These are phyloP conservation scores for Colletotrichum eleusines DNA, from an alignment of 2,329 filamentous ascomycete species.

Conservation along the genomic window DNA sequence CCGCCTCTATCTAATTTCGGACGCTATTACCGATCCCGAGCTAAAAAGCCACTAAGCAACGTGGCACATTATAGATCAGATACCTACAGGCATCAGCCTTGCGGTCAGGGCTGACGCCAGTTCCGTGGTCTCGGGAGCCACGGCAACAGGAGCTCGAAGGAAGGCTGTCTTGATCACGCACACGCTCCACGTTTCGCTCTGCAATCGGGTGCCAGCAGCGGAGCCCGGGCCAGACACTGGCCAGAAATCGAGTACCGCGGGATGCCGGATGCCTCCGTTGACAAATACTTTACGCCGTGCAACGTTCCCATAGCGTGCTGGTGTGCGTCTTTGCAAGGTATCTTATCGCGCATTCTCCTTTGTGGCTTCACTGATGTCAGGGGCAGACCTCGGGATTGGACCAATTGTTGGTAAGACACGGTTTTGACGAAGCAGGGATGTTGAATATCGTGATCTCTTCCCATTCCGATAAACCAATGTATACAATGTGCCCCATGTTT, in stretches of 20 bases:
- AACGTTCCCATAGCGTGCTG: too few species aligned
- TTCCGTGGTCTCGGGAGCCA: background rate
- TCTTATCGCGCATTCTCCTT: too few species aligned
- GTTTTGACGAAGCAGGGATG: background rate
- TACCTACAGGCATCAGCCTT: background rate
- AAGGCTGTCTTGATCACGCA: background rate
- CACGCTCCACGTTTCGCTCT: background rate
- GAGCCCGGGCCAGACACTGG: background rate
- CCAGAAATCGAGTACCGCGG: background rate
- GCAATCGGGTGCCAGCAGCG: background rate
- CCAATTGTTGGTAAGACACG: background rate
- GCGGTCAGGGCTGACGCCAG: background rate
- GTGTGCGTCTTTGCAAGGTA: background rate
- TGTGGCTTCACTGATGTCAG: background rate
- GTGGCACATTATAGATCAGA: background rate
- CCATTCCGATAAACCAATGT: background rate
- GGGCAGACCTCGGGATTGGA: background rate
- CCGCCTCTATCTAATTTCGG: slow-evolving; percentile 6
- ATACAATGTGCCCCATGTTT: background rate
- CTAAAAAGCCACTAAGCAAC: background rate
- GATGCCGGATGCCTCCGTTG: background rate
- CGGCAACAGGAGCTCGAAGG: background rate
- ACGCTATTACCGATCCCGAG: background rate
- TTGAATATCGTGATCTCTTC: background rate
- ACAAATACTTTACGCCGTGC: too few species aligned